Conservation (phyloP, 805 yeast species). For the Nakazawaea wickerhamii region DNA sequence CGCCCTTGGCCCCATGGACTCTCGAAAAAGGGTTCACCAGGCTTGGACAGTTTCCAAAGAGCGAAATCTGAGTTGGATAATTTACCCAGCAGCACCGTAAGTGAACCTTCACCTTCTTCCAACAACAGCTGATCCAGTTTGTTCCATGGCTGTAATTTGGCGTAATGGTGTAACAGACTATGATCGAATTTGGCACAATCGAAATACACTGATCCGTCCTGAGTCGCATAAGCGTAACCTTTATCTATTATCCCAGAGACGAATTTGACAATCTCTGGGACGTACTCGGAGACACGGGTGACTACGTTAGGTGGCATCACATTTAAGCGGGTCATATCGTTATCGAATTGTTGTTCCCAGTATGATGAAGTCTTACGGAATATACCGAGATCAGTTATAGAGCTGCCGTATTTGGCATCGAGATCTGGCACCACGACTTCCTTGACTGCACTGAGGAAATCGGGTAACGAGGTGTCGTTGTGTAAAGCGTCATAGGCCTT, state of each 20-base stretch:
- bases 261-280: constrained; percentile 84
- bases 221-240: constrained; percentile 80
- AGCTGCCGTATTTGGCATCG: constrained; percentile 66
- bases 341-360: constrained; percentile 84
- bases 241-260: constrained; percentile 69
- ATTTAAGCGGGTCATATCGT: constrained; percentile 80
- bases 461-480: constrained; percentile 23
- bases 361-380: constrained; percentile 77
- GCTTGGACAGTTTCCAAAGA: constrained; percentile 92
- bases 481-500: constrained; percentile 44
- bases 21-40: constrained; percentile 95
- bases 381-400: constrained; percentile 78
- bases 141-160: constrained; percentile 98
- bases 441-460: constrained; percentile 49
- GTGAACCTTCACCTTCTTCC: constrained; percentile 92
- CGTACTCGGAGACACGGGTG: constrained; percentile 92
- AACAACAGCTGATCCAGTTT: constrained; percentile 82
- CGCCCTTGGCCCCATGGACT: constrained; percentile 97
- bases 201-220: constrained; percentile 94
- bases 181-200: constrained; percentile 80
- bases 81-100: constrained; percentile 56
- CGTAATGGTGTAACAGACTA: constrained; percentile 72
- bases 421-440: constrained; percentile 71
- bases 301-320: constrained; percentile 82
- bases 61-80: constrained; percentile 84